phyloP scores from a whole-genome alignment of 371 early-diverging fungal genomes.

The Mycotypha africana region DNA sequence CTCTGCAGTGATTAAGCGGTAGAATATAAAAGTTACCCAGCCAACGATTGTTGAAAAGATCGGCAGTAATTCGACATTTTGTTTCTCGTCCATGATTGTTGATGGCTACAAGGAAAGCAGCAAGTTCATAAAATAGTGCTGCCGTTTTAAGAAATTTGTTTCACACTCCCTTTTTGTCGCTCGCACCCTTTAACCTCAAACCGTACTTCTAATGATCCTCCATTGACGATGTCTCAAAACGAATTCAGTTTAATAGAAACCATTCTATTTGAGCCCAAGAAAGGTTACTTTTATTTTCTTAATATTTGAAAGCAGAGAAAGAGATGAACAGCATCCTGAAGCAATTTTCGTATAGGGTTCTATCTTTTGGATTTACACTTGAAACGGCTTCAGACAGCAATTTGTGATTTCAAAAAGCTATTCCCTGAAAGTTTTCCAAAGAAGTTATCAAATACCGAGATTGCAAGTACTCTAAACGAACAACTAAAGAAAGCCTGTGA shows the following conservation, averaged over 20 bases:
- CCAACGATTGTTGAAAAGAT: conserved; percentile 11
- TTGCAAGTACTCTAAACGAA: conserved; percentile 18
- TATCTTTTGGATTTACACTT: conserved; percentile 6
- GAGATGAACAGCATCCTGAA: neutral
- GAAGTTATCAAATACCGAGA: conserved; percentile 26
- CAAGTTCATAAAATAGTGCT: too few relatives aligned
- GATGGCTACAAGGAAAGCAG: too few relatives aligned
- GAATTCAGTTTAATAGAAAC: conserved; percentile 47
- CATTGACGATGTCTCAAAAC: conserved; percentile 5
- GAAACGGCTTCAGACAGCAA: neutral
- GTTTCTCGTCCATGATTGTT: too few relatives aligned
- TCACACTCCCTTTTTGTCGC: too few relatives aligned
- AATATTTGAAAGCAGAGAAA: neutral
- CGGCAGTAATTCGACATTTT: too few relatives aligned
- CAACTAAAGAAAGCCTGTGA: conserved; percentile 21
- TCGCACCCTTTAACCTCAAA: too few relatives aligned
- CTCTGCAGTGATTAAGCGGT: too few relatives aligned
- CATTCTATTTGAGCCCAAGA: conserved; percentile 41
- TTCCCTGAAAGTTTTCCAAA: conserved; percentile 14
- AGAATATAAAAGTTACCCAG: conserved; percentile 22
- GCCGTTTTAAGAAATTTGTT: too few relatives aligned
- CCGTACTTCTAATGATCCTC: conserved; percentile 5
- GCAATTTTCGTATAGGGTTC: conserved; percentile 5
- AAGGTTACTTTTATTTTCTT: conserved; percentile 18
- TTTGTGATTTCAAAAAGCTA: conserved; percentile 5